Conservation (phyloP, 352 stramenopile species). For the Globisporangium acanthophoron region DNA sequence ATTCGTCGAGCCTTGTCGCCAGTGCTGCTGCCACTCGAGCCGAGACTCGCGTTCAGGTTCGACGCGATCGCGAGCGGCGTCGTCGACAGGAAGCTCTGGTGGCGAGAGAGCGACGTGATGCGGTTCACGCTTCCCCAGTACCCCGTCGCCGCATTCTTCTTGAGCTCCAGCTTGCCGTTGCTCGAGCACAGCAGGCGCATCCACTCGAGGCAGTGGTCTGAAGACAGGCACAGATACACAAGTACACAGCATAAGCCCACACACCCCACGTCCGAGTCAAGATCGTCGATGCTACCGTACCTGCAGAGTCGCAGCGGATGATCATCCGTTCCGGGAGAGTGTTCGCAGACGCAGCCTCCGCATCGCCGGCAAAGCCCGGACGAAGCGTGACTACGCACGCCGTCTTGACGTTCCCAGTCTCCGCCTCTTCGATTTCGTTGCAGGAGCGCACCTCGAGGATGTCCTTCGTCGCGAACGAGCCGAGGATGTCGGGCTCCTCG, state of each 20-base stretch:
- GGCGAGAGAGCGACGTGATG: conserved; percentile 74
- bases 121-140: conserved; percentile 84
- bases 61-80: conserved; percentile 36
- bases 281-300: conserved; percentile 22
- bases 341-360: conserved; percentile 8
- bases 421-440: conserved; percentile 63
- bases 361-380: conserved; percentile 8
- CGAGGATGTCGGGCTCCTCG: conserved; percentile 81
- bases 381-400: conserved; percentile 58
- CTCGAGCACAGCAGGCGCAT: conserved; percentile 81
- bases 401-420: conserved; percentile 47
- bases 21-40: conserved; percentile 7
- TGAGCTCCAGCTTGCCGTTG: conserved; percentile 85
- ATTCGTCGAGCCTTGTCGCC: conserved; percentile 48
- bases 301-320: conserved; percentile 76
- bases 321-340: conserved; percentile 49
- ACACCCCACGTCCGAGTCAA: conserved; percentile 1
- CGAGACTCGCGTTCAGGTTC: conserved; percentile 19
- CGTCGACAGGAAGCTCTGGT: conserved; percentile 80
- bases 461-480: conserved; percentile 76
- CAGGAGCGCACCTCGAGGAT: conserved; percentile 76
- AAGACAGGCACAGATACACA: not conserved
- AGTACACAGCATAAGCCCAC: not conserved
- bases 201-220: conserved; percentile 85
- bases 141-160: conserved; percentile 83